A percentile compares a stretch with the other conserved stretches of the same genome.
Evolutionary conservation across 2,329 filamentous ascomycete species (phyloP).

Genomic region (Ilyonectria sp.): DNA sequence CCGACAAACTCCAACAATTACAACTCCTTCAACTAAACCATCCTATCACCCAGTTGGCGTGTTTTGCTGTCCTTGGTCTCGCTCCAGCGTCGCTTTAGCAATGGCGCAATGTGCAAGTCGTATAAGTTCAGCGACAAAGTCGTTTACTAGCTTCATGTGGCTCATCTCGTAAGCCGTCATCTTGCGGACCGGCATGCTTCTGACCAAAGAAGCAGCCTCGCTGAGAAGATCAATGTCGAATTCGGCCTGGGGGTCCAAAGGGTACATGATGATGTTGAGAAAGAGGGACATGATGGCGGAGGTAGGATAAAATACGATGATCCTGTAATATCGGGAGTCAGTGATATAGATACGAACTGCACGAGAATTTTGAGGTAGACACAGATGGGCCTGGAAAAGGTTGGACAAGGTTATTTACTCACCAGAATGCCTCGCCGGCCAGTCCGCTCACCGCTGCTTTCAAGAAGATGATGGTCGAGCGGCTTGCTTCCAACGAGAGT

Average conservation of each 20-base stretch:
- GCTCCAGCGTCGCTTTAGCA: conserved; percentile 43
- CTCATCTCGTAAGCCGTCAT: conserved; percentile 54
- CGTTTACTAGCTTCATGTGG: conserved; percentile 58
- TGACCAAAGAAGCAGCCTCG: conserved; percentile 59
- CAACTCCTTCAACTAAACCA: not conserved
- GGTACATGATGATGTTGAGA: conserved; percentile 66
- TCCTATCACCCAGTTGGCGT: not conserved
- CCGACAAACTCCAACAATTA: not conserved
- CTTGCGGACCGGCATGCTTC: conserved; percentile 51
- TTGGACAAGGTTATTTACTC: not conserved
- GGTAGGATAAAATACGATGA: conserved; percentile 68
- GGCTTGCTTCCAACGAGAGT: conserved; percentile 67
- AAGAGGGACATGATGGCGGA: conserved; percentile 68
- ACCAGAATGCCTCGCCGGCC: conserved; percentile 64
- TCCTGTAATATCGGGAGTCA: conserved; percentile 52
- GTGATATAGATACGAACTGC: not conserved
- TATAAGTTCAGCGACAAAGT: conserved; percentile 60
- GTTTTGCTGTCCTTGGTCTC: not conserved
- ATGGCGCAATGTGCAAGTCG: conserved; percentile 60
- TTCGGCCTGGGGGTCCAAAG: conserved; percentile 57
- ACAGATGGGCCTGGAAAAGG: not conserved
- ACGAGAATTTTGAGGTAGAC: not conserved
- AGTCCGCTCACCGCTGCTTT: conserved; percentile 58
- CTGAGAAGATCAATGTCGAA: conserved; percentile 63
- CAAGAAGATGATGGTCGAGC: conserved; percentile 66